Evolutionary conservation across 805 yeast genomes (phyloP).

Genomic region (Metschnikowia matae): DNA sequence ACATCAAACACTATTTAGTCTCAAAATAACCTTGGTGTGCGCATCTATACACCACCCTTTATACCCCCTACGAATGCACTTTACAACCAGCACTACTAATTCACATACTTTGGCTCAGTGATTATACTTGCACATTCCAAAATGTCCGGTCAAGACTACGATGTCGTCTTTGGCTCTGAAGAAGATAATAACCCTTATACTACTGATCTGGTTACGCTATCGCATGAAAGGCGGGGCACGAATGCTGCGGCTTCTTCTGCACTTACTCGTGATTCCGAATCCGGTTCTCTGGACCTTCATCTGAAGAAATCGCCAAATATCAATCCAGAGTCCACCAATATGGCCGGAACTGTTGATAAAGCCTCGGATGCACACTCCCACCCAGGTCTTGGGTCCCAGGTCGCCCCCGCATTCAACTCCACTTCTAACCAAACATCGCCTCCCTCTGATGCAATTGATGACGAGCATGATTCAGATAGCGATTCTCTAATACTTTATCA

Average conservation of each 20-base stretch:
- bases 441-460: background rate
- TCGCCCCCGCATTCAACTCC: conserved; percentile 3
- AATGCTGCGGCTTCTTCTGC: background rate
- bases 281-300: background rate
- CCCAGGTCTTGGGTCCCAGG: background rate
- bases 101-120: background rate
- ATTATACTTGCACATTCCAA: background rate
- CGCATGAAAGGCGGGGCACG: conserved; percentile 5
- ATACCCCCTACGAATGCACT: conserved; percentile 3
- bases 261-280: background rate
- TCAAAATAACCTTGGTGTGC: background rate
- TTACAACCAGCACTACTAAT: background rate
- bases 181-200: conserved; percentile 35
- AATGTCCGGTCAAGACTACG: background rate
- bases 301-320: background rate
- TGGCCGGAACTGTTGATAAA: background rate
- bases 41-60: background rate
- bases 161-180: conserved; percentile 18
- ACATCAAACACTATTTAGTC: background rate
- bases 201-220: conserved; percentile 2
- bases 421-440: background rate
- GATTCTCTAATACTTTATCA: conserved; percentile 31
- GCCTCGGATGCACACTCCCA: background rate
- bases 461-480: conserved; percentile 18
- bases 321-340: too few species aligned